These are phyloP conservation scores for Aspergillus uvarum DNA, from an alignment of 2,329 filamentous ascomycete genomes.

Conservation along the genomic window DNA sequence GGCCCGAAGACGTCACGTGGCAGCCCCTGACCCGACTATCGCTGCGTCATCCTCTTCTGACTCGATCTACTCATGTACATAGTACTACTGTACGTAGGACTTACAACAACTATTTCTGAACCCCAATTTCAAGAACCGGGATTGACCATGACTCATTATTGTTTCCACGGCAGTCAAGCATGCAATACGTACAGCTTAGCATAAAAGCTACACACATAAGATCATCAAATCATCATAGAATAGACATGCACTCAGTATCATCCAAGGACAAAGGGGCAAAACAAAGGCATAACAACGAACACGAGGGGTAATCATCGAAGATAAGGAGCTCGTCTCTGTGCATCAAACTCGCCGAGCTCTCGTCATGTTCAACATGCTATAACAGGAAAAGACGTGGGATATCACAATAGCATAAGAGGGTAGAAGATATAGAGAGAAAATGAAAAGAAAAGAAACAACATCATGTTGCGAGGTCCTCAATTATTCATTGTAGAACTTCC, in stretches of 20 bases:
- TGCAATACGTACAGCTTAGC: not conserved
- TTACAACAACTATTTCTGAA: too few relatives aligned
- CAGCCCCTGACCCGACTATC: slow-evolving; percentile 26
- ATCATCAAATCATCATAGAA: slow-evolving; percentile 24
- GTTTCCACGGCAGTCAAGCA: not conserved
- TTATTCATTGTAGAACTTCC: slow-evolving; percentile 82
- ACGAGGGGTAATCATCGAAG: not conserved
- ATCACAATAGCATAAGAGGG: slow-evolving; percentile 9
- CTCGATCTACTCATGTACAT: not conserved
- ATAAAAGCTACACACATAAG: slow-evolving; percentile 17
- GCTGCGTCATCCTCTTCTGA: not conserved
- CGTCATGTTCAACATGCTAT: slow-evolving; percentile 15
- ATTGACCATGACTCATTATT: too few relatives aligned
- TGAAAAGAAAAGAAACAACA: slow-evolving; percentile 18
- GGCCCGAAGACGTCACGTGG: slow-evolving; percentile 32
- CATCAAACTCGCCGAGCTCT: not conserved
- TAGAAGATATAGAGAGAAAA: slow-evolving; percentile 10
- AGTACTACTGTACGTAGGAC: not conserved
- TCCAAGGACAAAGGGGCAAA: not conserved
- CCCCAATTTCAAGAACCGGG: too few relatives aligned
- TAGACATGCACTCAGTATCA: slow-evolving; percentile 6
- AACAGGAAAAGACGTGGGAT: slow-evolving; percentile 11
- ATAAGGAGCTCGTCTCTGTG: not conserved
- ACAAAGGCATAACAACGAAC: slow-evolving; percentile 2
- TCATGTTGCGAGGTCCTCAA: slow-evolving; percentile 9